These are phyloP conservation scores for Heritiera littoralis DNA, from an alignment of 345 rosid species.

Conservation along the genomic window DNA sequence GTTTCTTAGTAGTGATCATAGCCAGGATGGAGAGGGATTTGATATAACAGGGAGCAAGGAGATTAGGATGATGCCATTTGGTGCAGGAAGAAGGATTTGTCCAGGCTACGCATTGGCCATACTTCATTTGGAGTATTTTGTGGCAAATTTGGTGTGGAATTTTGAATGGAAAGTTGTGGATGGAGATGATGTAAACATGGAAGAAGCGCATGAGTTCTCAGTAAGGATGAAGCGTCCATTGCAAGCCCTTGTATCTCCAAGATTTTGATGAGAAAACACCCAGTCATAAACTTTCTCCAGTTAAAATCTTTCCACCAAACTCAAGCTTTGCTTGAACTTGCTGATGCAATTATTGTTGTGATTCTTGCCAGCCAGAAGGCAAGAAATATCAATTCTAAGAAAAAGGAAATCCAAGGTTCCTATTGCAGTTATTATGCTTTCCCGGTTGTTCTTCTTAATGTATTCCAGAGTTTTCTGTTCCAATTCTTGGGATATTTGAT, in stretches of 20 bases:
- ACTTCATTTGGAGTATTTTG: conserved; percentile 43
- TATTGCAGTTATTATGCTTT: too few relatives aligned
- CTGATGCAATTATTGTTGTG: background rate
- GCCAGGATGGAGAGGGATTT: conserved; percentile 17
- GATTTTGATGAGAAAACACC: background rate
- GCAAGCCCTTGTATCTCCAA: conserved; percentile 5
- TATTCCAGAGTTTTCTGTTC: background rate
- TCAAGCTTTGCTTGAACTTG: too few relatives aligned
- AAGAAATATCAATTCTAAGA: background rate
- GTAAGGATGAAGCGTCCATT: conserved; percentile 20
- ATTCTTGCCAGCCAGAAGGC: background rate
- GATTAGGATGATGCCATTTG: conserved; percentile 52
- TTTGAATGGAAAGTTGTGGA: conserved; percentile 38
- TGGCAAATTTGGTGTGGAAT: conserved; percentile 38
- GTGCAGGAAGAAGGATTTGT: conserved; percentile 47
- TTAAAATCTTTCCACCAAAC: too few relatives aligned
- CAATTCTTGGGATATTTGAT: background rate
- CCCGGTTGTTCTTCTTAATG: too few relatives aligned
- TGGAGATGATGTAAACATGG: conserved; percentile 28
- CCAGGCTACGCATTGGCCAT: conserved; percentile 36
- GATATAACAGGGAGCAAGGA: conserved; percentile 44
- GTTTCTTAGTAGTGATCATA: conserved; percentile 12
- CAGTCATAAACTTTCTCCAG: too few relatives aligned
- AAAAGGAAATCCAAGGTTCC: too few relatives aligned
- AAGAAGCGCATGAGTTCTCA: conserved; percentile 34